Evolutionary conservation across 2,329 filamentous ascomycete genomes (phyloP).

Genomic region (Leptosphaerulina australis): DNA sequence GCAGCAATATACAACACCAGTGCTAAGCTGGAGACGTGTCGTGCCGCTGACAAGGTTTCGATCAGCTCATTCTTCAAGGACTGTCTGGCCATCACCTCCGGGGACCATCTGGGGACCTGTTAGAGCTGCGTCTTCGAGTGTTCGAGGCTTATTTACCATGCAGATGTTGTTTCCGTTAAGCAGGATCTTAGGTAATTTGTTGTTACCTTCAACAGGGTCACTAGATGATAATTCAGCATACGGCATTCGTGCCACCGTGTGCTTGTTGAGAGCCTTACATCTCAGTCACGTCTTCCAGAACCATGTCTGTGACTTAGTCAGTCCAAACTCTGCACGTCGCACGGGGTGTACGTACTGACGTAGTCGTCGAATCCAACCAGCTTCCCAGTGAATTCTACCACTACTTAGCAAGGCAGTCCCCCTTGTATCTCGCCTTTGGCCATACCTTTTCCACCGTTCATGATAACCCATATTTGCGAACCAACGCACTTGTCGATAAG

Average conservation of each 20-base stretch:
- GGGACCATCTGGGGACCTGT: slow-evolving; percentile 40
- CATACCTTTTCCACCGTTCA: slow-evolving; percentile 97
- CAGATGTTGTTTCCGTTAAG: slow-evolving; percentile 98
- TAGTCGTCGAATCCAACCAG: slow-evolving; percentile 98
- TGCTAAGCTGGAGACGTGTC: neutral
- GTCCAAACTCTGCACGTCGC: neutral
- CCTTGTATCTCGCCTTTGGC: neutral
- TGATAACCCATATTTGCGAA: slow-evolving; percentile 96
- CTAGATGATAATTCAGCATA: slow-evolving; percentile 55
- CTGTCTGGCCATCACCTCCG: slow-evolving; percentile 40
- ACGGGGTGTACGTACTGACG: slow-evolving; percentile 79
- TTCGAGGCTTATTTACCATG: slow-evolving; percentile 71
- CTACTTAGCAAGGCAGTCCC: slow-evolving; percentile 8
- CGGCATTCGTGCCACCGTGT: neutral
- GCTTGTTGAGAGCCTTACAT: slow-evolving; percentile 65
- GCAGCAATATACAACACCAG: neutral
- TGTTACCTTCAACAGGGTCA: slow-evolving; percentile 83
- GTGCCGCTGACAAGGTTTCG: neutral
- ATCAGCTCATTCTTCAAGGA: slow-evolving; percentile 31
- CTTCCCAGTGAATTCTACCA: slow-evolving; percentile 88
- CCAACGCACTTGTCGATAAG: slow-evolving; percentile 99
- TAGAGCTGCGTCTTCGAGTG: slow-evolving; percentile 4
- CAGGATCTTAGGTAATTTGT: slow-evolving; percentile 90
- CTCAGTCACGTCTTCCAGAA: slow-evolving; percentile 94
- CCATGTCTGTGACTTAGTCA: slow-evolving; percentile 76